These are phyloP conservation scores for Ganoderma meredithae DNA, from an alignment of 1,284 basidiomycete species.

Conservation along the genomic window DNA sequence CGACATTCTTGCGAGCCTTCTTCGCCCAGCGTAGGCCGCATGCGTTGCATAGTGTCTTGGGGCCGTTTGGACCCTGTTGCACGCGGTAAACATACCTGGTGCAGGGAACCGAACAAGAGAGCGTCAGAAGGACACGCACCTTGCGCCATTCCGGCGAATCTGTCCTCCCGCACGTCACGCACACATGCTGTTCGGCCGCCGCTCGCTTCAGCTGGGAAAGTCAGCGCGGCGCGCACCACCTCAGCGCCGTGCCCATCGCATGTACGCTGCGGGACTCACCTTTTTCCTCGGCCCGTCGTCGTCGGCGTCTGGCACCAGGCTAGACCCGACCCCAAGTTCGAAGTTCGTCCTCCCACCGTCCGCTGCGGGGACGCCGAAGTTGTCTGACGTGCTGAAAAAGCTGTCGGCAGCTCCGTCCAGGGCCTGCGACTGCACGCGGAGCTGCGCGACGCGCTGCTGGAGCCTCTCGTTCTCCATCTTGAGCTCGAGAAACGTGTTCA, in stretches of 20 bases:
- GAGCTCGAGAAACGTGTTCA: constrained; percentile 80
- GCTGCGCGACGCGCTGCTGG: constrained; percentile 57
- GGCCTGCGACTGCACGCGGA: constrained; percentile 43
- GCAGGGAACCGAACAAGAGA: constrained; percentile 27
- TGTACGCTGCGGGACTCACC: constrained; percentile 37
- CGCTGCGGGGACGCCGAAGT: constrained; percentile 14
- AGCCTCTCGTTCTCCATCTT: constrained; percentile 81
- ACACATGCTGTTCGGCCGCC: constrained; percentile 71
- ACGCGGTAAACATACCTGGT: constrained; percentile 28
- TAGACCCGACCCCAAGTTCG: constrained; percentile 15
- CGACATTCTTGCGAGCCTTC: constrained; percentile 51
- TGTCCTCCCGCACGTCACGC: constrained; percentile 80
- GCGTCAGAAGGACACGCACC: constrained; percentile 47
- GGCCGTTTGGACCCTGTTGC: constrained; percentile 76
- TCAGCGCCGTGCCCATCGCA: background rate
- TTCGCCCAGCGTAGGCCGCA: constrained; percentile 89
- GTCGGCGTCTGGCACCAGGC: constrained; percentile 17
- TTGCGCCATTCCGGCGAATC: constrained; percentile 88
- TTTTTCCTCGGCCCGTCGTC: constrained; percentile 46
- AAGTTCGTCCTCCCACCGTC: constrained; percentile 20
- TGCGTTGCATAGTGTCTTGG: constrained; percentile 89
- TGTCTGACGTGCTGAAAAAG: constrained; percentile 26
- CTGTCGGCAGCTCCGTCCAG: constrained; percentile 23
- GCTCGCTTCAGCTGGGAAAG: constrained; percentile 50
- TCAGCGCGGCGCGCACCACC: constrained; percentile 43